A percentile compares a stretch with the other conserved stretches of the same genome.
Conservation (phyloP, 1,139 yeast genomes). For the Sugiyamaella paludigena region DNA sequence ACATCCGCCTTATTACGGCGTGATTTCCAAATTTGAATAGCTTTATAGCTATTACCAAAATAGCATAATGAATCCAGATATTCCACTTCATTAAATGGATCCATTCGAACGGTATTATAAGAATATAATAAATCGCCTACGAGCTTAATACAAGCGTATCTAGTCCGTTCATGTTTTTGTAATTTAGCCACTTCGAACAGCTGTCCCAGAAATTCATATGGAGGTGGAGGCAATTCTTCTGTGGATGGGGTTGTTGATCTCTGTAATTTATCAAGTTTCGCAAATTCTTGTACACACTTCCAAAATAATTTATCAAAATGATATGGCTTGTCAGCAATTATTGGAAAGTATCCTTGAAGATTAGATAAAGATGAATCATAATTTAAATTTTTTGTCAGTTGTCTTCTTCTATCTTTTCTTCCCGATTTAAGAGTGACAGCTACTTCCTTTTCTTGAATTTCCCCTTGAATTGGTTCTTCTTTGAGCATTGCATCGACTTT, state of each 20-base stretch:
- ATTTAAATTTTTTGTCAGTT: neutral
- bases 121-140: conserved; percentile 35
- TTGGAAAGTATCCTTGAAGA: conserved; percentile 7
- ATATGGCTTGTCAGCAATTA: conserved; percentile 11
- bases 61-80: conserved; percentile 34
- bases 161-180: conserved; percentile 18
- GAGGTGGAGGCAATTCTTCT: conserved; percentile 13
- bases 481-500: conserved; percentile 12
- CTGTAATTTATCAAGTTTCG: conserved; percentile 6
- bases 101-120: conserved; percentile 34
- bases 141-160: conserved; percentile 25
- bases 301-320: conserved; percentile 18
- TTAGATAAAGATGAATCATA: conserved; percentile 8
- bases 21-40: conserved; percentile 34
- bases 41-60: conserved; percentile 26
- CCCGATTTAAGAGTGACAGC: neutral
- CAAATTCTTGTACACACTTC: conserved; percentile 15
- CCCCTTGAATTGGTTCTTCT: neutral
- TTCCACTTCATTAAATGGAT: conserved; percentile 39
- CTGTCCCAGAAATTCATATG: conserved; percentile 28
- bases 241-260: conserved; percentile 13
- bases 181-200: conserved; percentile 35
- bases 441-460: neutral
- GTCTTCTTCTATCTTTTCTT: neutral
- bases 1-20: conserved; percentile 32